Evolutionary conservation across 257 asterid genomes (phyloP), one percentile per base, ranked within the genome.

Genomic region (Osmanthus fragrans): DNA sequence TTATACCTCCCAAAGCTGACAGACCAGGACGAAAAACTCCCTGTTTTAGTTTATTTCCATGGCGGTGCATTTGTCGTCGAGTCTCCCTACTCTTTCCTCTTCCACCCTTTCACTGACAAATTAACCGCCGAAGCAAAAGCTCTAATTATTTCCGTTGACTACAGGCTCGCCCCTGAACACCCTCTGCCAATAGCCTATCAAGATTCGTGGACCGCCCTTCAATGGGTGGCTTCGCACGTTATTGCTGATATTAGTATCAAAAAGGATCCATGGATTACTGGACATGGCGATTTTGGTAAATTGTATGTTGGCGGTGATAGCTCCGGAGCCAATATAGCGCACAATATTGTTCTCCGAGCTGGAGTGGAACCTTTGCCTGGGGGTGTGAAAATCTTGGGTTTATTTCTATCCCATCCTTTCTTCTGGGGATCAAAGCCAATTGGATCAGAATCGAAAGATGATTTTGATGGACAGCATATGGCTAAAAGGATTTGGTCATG

Each of bases 151-250:
- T 83, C 89, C 7, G 81, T 83, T 60, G 72, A 89, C 15, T 85
- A 81, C 82, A 80, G 89, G 4, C 83, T 79, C 9, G 90, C 92
- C 5, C 95, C 95, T 2, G 95, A 90, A 25, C 77, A 88, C 81
- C 85, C 78, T 54, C 49, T 86, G 40, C 90, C 91, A 0, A 81
- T 84, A 0, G 86, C 76, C 0, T 86, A 75, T 37, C 87, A 85
- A 68, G 96, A 92, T 49, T 86, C 83, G 7, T 86, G 89, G 87
- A 79, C 40, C 3, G 82, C 90, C 40, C 79, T 84, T 56, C 71
- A 67, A 5, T 88, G 89, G 92, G 82, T 85, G 9, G 77, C 74
- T 23, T 40, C 81, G 16, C 81, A 77, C 58, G 70, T 19, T 10
- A 5, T 16, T 29, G 74, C 40, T 29, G 4, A 70, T 25, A 49